Percentiles rank a stretch among this genome's conserved stretches.
Conservation (phyloP, 2,329 filamentous ascomycete species). For the Ceratocystis eucalypticola region DNA sequence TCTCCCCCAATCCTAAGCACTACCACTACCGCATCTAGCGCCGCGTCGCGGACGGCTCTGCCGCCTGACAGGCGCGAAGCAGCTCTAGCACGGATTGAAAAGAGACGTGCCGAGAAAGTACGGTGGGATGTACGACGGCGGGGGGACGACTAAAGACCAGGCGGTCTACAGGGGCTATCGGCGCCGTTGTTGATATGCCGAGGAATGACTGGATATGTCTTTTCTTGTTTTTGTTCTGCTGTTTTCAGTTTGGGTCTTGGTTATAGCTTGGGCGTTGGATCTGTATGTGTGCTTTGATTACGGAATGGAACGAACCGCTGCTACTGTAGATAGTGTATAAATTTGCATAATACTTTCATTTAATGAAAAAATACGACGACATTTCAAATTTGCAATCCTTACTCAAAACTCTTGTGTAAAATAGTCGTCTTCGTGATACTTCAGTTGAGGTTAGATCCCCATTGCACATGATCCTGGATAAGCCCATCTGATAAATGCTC, state of each 20-base stretch:
- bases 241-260: constrained; percentile 10
- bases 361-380: no score
- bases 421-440: no score
- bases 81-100: constrained; percentile 41
- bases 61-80: constrained; percentile 40
- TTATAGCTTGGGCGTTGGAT: constrained; percentile 10
- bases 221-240: constrained; percentile 8
- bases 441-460: no score
- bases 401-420: no score
- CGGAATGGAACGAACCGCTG: background rate
- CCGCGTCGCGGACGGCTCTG: constrained; percentile 26
- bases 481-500: no score
- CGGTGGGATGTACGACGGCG: constrained; percentile 26
- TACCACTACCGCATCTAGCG: background rate
- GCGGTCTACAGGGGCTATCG: no score
- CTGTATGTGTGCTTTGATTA: background rate
- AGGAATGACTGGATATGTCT: background rate
- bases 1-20: background rate
- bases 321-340: background rate
- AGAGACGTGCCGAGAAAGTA: constrained; percentile 39
- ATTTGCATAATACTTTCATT: no score
- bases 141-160: constrained; percentile 37
- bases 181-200: no score
- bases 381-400: no score
- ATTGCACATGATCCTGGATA: no score